These are phyloP conservation scores for Fomes fomentarius DNA, from an alignment of 1,284 basidiomycete genomes.

Conservation along the genomic window DNA sequence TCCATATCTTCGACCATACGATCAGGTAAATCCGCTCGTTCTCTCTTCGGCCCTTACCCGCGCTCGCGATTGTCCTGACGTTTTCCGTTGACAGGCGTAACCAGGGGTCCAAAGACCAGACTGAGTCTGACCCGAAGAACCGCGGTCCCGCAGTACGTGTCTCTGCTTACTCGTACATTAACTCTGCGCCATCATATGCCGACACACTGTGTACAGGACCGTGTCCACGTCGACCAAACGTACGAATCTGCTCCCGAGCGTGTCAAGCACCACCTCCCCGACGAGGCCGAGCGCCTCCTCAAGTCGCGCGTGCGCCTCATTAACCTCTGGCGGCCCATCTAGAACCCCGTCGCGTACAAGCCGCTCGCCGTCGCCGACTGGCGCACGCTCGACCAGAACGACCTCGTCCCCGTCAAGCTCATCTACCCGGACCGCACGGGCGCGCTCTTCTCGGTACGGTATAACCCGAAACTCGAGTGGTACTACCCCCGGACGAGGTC, in stretches of 20 bases:
- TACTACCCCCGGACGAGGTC: constrained; percentile 53
- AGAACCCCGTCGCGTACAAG: constrained; percentile 45
- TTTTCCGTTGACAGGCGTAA: no score
- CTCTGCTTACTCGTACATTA: no score
- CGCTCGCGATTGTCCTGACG: no score
- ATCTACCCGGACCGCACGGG: constrained; percentile 40
- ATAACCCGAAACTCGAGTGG: constrained; percentile 46
- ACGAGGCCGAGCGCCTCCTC: constrained; percentile 48
- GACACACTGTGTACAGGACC: no score
- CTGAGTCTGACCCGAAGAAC: no score
- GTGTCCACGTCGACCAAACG: constrained; percentile 64
- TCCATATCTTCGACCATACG: constrained; percentile 51
- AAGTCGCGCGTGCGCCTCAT: constrained; percentile 57
- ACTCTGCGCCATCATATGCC: no score
- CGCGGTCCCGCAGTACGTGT: no score
- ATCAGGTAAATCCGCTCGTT: constrained; percentile 34
- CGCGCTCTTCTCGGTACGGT: constrained; percentile 38
- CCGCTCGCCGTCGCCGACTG: constrained; percentile 54
- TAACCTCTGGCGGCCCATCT: constrained; percentile 60
- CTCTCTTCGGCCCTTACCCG: no score
- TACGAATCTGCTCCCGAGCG: constrained; percentile 48
- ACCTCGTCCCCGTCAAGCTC: constrained; percentile 39
- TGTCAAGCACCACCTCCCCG: constrained; percentile 55
- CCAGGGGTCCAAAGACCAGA: no score
- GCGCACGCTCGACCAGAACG: constrained; percentile 39